A percentile compares a stretch with the other conserved stretches of the same genome.
phyloP scores from a whole-genome alignment of 2,329 filamentous ascomycete genomes.

The Macrophomina phaseolina region DNA sequence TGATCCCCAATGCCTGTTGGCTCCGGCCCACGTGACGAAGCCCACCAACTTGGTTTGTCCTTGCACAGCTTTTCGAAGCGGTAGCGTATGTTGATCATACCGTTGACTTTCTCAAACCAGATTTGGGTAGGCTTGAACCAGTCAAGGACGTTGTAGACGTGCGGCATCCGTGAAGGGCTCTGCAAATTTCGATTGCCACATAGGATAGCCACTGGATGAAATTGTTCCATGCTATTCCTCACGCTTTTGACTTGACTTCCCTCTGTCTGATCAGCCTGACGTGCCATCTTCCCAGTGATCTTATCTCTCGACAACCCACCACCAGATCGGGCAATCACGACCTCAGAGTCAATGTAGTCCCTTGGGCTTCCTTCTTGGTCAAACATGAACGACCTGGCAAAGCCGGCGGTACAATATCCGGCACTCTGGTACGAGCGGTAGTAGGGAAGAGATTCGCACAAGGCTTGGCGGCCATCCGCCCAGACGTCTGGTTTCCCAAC shows the following conservation, averaged over 20 bases:
- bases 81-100: conserved; percentile 59
- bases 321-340: conserved; percentile 68
- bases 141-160: conserved; percentile 70
- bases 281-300: conserved; percentile 52
- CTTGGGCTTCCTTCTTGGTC: conserved; percentile 60
- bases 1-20: conserved; percentile 40
- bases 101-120: conserved; percentile 65
- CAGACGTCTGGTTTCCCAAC: conserved; percentile 57
- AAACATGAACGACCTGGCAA: conserved; percentile 64
- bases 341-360: conserved; percentile 64
- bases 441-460: conserved; percentile 69
- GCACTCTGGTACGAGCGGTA: conserved; percentile 67
- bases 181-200: conserved; percentile 59
- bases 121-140: conserved; percentile 72
- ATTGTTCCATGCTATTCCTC: conserved; percentile 52
- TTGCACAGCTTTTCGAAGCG: conserved; percentile 69
- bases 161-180: conserved; percentile 57
- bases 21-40: conserved; percentile 38
- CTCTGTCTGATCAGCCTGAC: conserved; percentile 54
- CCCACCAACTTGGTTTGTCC: conserved; percentile 64
- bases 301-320: conserved; percentile 59
- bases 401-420: conserved; percentile 57
- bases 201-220: conserved; percentile 56
- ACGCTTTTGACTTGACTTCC: conserved; percentile 48
- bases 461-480: conserved; percentile 62